Evolutionary conservation across 495 filamentous ascomycete genomes (phyloP), one percentile per base, ranked within the genome.

Genomic region (Lasiosphaeria miniovina): DNA sequence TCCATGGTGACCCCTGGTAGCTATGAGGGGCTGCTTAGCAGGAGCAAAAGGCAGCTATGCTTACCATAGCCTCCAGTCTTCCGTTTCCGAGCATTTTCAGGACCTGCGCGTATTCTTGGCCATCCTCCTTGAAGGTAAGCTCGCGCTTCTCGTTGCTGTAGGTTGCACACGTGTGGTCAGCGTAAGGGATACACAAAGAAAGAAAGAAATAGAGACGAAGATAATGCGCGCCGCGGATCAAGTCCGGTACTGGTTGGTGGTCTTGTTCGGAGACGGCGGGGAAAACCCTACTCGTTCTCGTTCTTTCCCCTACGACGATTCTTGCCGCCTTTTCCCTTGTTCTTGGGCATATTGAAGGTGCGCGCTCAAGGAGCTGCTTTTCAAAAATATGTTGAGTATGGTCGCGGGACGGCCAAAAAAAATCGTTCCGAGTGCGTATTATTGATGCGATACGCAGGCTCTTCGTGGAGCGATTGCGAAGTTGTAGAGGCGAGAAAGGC

Each of bases 41-140:
- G 33, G 17, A 6, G 17, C n/a, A 24, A 51, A 17, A 7, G 51
- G 7, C 32, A n/a, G n/a, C 14, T 36, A 53, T 36, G 12, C 36
- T 53, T 65, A 71, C 69, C 67, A 70, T 68, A 36, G 93, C 93
- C 79, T 98, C 93, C 43, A 98, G 85, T 60, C 94, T 90, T 67
- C 94, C 94, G 83, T 98, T 98, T 55, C 94, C 94, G 50, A 97
- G 83, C 94, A 98, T 98, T 83, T 97, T 96, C 63, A 96, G 80
- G 70, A 97, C 94, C 81, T 98, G 94, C 34, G 94, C 94, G 73
- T 98, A 98, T 81, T 98, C 94, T 84, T 98, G 94, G 63, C 94
- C 94, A 67, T 98, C 94, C 75, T 98, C 94, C 77, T 97, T 97
- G 87, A 98, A 98, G 61, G 90, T 72, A 55, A 98, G 84, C 77